Conservation (phyloP, 2,329 filamentous ascomycete species). For the Stachybotrys chartarum region DNA sequence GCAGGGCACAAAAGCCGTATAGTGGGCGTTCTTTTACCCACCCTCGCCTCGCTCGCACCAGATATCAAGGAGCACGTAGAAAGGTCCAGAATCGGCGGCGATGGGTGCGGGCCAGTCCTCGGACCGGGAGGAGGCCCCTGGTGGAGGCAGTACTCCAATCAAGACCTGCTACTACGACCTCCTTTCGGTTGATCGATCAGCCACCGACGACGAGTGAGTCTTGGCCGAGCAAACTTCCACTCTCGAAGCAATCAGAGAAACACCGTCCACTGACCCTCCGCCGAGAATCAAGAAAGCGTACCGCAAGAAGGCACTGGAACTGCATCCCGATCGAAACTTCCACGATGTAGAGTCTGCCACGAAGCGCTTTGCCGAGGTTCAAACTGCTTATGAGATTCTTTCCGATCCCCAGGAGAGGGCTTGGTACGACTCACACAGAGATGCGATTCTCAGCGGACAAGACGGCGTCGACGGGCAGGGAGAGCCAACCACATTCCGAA, state of each 20-base stretch:
- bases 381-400: conserved; percentile 90
- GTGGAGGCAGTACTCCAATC: conserved; percentile 25
- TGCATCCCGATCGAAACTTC: conserved; percentile 92
- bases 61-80: too few species aligned
- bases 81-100: too few species aligned
- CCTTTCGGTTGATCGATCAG: conserved; percentile 63
- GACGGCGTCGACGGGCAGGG: conserved; percentile 34
- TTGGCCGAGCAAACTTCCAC: background rate
- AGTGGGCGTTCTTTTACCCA: too few species aligned
- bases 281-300: conserved; percentile 90
- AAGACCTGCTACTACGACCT: conserved; percentile 85
- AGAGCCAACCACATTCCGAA: conserved; percentile 55
- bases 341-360: conserved; percentile 80
- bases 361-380: conserved; percentile 79
- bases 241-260: background rate
- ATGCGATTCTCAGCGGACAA: conserved; percentile 68
- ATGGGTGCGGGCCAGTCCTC: conserved; percentile 55
- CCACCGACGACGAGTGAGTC: conserved; percentile 72
- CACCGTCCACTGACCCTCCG: conserved; percentile 2
- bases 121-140: conserved; percentile 21
- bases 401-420: conserved; percentile 92
- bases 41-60: too few species aligned
- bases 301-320: conserved; percentile 78
- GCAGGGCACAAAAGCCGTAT: too few species aligned
- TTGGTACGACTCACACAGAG: conserved; percentile 95